phyloP scores from a whole-genome alignment of 805 yeast species.

The Schwanniomyces sp. region DNA sequence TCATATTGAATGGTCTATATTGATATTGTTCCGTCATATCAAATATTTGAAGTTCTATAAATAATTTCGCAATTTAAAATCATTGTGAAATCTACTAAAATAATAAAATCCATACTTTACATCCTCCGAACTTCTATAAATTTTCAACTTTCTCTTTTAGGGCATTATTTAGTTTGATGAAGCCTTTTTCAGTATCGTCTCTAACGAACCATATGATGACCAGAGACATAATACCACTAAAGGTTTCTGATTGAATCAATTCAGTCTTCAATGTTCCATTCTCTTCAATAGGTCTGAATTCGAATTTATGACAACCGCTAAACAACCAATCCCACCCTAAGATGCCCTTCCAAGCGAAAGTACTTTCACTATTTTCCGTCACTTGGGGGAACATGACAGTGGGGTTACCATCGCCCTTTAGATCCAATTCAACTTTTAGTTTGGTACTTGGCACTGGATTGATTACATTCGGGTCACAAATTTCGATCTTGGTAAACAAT shows the following conservation, averaged over 20 bases:
- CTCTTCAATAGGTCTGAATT: constrained; percentile 7
- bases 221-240: constrained; percentile 10
- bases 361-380: not conserved
- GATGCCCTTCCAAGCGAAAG: constrained; percentile 11
- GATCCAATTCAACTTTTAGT: constrained; percentile 9
- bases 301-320: constrained; percentile 9
- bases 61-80: too few relatives aligned
- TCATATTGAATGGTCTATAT: too few relatives aligned
- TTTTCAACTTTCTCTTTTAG: too few relatives aligned
- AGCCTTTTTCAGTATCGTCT: too few relatives aligned
- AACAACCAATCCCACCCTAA: constrained; percentile 9
- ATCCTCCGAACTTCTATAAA: too few relatives aligned
- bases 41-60: too few relatives aligned
- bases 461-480: not conserved
- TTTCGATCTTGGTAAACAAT: constrained; percentile 7
- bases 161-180: too few relatives aligned
- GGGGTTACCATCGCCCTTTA: constrained; percentile 2
- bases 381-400: constrained; percentile 8
- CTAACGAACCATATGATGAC: constrained; percentile 1
- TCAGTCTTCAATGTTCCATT: not conserved
- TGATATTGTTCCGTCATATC: too few relatives aligned
- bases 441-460: constrained; percentile 5
- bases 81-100: too few relatives aligned
- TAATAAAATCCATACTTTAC: too few relatives aligned
- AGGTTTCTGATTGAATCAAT: constrained; percentile 10